Conservation (phyloP, 139 green algal genomes). For the Bryopsis sp. region DNA sequence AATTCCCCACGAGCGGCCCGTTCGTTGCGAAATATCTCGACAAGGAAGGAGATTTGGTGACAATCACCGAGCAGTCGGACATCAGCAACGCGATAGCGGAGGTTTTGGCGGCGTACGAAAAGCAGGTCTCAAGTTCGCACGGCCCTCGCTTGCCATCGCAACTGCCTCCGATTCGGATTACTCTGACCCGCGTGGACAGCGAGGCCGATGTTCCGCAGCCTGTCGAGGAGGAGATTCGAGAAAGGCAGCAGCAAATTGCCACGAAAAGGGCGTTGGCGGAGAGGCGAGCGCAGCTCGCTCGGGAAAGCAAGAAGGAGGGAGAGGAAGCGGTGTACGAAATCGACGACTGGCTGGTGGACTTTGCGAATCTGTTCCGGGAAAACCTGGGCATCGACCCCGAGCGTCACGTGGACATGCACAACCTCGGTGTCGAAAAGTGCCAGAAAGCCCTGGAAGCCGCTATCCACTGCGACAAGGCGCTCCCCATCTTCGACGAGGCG, state of each 20-base stretch:
- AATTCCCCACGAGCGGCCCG: slow-evolving; percentile 54
- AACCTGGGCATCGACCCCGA: slow-evolving; percentile 58
- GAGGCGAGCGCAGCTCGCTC: not conserved
- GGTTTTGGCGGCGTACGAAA: slow-evolving; percentile 26
- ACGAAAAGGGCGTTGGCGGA: not conserved
- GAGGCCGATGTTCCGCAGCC: slow-evolving; percentile 50
- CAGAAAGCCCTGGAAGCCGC: slow-evolving; percentile 48
- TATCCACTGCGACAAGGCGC: slow-evolving; percentile 41
- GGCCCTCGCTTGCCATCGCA: slow-evolving; percentile 27
- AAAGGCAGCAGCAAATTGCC: slow-evolving; percentile 38
- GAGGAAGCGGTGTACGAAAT: slow-evolving; percentile 45
- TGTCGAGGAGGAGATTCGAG: slow-evolving; percentile 42
- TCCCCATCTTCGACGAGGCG: slow-evolving; percentile 65
- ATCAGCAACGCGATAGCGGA: slow-evolving; percentile 24
- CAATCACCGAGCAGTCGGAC: slow-evolving; percentile 51
- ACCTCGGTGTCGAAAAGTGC: slow-evolving; percentile 38
- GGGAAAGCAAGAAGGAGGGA: not conserved
- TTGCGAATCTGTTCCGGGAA: slow-evolving; percentile 76
- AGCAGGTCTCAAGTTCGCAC: slow-evolving; percentile 23
- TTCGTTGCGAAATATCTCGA: slow-evolving; percentile 51
- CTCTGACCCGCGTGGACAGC: slow-evolving; percentile 22
- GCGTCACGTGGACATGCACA: slow-evolving; percentile 62
- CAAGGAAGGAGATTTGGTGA: slow-evolving; percentile 66
- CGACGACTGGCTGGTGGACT: slow-evolving; percentile 87
- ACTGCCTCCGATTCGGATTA: slow-evolving; percentile 33